Evolutionary conservation across 75 land plant genomes (phyloP), one percentile per base, ranked within the genome.

Genomic region (Adiantum capillusveneris): DNA sequence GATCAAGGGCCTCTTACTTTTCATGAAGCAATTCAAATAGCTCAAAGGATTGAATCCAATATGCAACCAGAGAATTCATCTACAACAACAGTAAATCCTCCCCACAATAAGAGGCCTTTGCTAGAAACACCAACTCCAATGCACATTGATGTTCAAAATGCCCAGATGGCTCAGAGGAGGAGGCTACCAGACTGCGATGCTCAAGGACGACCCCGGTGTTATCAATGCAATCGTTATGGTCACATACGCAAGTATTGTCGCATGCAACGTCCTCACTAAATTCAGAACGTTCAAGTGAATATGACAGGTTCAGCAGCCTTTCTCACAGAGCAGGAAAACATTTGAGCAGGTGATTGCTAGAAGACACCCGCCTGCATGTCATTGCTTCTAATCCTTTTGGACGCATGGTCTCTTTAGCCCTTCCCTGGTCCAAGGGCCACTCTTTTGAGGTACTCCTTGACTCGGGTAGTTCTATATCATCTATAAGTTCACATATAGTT

Each of bases 311-410:
- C 12, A 9, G 42, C 13, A 39, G 42, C 42, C 42, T 39, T 39
- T 39, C 12, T 39, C 42, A 39, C 13, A 39, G 42, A 39, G 42
- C 42, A 39, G 12, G 42, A 39, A 39, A 39, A 39, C n/a, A 39
- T 39, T 39, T 39, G 42, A 39, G 42, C 42, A 39, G 13, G 42
- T 39, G 42, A 13, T 39, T 39, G 42, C 42, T 39, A 13, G 42
- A 39, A 39, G 42, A 39, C 42, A 39, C 42, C 42, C 42, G 13
- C 42, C 42, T 39, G n/a, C n/a, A n/a, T n/a, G n/a, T n/a, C n/a
- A n/a, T n/a, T n/a, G n/a, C n/a, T n/a, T n/a, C n/a, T n/a, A n/a
- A n/a, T n/a, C n/a, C n/a, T n/a, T n/a, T n/a, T n/a, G n/a, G n/a
- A n/a, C n/a, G n/a, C n/a, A n/a, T 39, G 42, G 42, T 39, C 42